Conservation (phyloP, 225 moss, liverwort and hornwort species). For the Physcomitrellopsis africana region DNA sequence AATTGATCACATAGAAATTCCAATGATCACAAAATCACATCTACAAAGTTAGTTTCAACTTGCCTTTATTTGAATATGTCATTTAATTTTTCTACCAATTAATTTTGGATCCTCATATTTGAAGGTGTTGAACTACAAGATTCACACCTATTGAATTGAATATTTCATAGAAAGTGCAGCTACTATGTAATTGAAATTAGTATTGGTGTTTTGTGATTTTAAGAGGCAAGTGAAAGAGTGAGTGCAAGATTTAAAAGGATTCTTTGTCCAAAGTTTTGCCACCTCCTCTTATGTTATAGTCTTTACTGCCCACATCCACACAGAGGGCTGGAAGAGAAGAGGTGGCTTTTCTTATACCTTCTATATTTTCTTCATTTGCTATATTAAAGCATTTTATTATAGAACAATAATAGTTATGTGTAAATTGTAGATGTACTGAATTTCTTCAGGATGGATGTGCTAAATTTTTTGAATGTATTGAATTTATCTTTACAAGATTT, state of each 20-base stretch:
- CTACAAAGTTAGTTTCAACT: too few relatives aligned
- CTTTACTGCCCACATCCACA: constrained; percentile 24
- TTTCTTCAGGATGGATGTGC: too few relatives aligned
- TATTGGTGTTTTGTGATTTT: constrained; percentile 3
- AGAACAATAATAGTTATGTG: constrained; percentile 51
- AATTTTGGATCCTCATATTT: too few relatives aligned
- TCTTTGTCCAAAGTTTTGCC: constrained; percentile 88
- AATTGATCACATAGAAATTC: too few relatives aligned
- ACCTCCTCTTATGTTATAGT: constrained; percentile 57
- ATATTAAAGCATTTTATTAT: constrained; percentile 56
- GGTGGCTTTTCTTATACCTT: constrained; percentile 33
- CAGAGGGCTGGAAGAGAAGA: constrained; percentile 17
- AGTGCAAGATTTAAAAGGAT: constrained; percentile 55
- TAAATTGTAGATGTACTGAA: too few relatives aligned
- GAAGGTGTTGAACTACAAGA: too few relatives aligned
- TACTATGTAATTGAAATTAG: background rate
- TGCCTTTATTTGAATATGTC: too few relatives aligned
- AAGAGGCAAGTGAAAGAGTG: too few relatives aligned
- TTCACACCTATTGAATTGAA: too few relatives aligned
- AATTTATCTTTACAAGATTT: too few relatives aligned
- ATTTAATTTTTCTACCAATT: background rate
- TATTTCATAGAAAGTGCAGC: background rate
- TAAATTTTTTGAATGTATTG: too few relatives aligned
- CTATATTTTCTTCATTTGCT: constrained; percentile 50
- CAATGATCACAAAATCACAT: too few relatives aligned